Conservation (phyloP, 1,139 yeast genomes). For the Scheffersomyces illinoinensis region DNA sequence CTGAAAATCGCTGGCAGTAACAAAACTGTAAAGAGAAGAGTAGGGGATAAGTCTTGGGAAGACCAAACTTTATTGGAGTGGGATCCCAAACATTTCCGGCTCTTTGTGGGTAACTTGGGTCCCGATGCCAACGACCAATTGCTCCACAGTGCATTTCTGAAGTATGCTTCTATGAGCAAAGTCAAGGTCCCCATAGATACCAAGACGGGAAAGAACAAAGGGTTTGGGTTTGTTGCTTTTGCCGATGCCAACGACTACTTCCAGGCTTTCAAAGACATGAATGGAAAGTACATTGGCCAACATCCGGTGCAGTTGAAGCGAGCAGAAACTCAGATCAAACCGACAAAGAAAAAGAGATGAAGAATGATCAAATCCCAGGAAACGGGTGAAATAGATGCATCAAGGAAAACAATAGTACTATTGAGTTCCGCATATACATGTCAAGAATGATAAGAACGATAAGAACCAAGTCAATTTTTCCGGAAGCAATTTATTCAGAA, state of each 20-base stretch:
- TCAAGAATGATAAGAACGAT: no score
- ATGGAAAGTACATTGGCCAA: slow-evolving; percentile 73
- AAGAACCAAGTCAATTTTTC: not conserved
- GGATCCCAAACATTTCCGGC: slow-evolving; percentile 68
- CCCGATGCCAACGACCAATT: slow-evolving; percentile 63
- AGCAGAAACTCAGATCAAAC: slow-evolving; percentile 55
- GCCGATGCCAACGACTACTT: slow-evolving; percentile 62
- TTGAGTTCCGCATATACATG: no score
- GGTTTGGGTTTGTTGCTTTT: slow-evolving; percentile 74
- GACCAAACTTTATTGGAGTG: slow-evolving; percentile 53
- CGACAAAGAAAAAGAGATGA: slow-evolving; percentile 16
- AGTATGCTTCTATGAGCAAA: slow-evolving; percentile 51
- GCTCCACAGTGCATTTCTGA: slow-evolving; percentile 51
- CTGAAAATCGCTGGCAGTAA: not conserved
- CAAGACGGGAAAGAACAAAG: slow-evolving; percentile 49
- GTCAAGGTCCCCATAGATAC: slow-evolving; percentile 56
- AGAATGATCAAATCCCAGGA: not conserved
- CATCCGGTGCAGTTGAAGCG: slow-evolving; percentile 71
- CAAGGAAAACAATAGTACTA: not conserved
- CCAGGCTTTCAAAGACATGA: slow-evolving; percentile 71
- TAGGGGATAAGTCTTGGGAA: slow-evolving; percentile 51
- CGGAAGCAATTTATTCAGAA: not conserved
- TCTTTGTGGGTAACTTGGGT: slow-evolving; percentile 76
- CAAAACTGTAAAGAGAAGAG: slow-evolving; percentile 41
- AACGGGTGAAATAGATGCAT: not conserved